A percentile compares a stretch with the other conserved stretches of the same genome.
Evolutionary conservation across 192 early-diverging fungal species (phyloP).

Genomic region (Entomortierella parvispora): DNA sequence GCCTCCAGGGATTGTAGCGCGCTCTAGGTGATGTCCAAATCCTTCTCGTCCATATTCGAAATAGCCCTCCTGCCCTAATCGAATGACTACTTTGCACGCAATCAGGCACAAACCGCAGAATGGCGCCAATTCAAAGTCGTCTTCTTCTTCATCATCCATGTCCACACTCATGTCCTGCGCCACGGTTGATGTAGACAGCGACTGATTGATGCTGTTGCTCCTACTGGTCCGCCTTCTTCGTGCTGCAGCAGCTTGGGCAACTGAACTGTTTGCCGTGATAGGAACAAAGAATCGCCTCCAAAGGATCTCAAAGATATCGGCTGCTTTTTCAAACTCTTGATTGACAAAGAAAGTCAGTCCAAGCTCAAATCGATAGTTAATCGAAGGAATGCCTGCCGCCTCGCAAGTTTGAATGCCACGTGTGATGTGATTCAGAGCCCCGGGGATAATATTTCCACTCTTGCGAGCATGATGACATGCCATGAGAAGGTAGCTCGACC

Average conservation of each 20-base stretch:
- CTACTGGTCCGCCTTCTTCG: conserved; percentile 20
- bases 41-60: conserved; percentile 38
- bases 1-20: conserved; percentile 10
- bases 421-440: conserved; percentile 51
- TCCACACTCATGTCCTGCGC: not conserved
- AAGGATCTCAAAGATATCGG: conserved; percentile 55
- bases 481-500: conserved; percentile 52
- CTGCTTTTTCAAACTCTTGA: conserved; percentile 50
- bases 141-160: conserved; percentile 42
- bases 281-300: conserved; percentile 30
- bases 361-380: conserved; percentile 54
- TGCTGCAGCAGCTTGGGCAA: not conserved
- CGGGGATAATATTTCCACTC: conserved; percentile 47
- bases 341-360: conserved; percentile 54
- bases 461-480: conserved; percentile 54
- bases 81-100: conserved; percentile 43
- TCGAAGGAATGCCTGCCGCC: conserved; percentile 39
- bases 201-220: conserved; percentile 21
- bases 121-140: conserved; percentile 56
- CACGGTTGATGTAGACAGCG: conserved; percentile 1
- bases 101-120: conserved; percentile 57
- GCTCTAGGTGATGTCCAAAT: conserved; percentile 29
- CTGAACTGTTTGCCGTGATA: not conserved
- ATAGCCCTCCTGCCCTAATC: conserved; percentile 34
- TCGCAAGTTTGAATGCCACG: conserved; percentile 51